Conservation (phyloP, 2,329 filamentous ascomycete species). For the Sporothrix variecibatus region DNA sequence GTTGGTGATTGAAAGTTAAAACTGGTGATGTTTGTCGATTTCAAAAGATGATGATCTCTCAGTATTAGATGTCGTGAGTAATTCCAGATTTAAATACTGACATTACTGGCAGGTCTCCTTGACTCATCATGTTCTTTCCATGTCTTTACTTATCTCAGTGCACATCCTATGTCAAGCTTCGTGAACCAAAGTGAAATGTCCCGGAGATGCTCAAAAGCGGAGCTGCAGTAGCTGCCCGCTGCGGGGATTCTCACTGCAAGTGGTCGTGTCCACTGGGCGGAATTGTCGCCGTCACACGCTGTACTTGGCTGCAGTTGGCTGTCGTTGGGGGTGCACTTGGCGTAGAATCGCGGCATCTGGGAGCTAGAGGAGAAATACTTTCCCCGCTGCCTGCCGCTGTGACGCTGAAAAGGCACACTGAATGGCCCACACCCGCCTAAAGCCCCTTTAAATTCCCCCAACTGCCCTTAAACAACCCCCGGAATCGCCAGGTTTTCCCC, state of each 20-base stretch:
- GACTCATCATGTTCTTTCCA: neutral
- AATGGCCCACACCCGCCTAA: neutral
- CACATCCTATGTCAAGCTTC: neutral
- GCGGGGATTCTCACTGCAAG: neutral
- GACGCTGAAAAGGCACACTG: neutral
- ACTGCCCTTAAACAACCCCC: neutral
- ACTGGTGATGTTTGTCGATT: neutral
- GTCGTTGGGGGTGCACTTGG: neutral
- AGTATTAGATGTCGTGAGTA: neutral
- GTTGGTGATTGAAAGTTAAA: neutral
- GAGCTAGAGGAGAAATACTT: conserved; percentile 12
- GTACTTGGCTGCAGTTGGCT: neutral
- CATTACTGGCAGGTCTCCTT: neutral
- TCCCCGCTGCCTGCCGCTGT: conserved; percentile 8
- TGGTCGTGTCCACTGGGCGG: neutral
- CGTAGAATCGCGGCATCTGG: no score
- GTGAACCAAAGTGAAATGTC: neutral
- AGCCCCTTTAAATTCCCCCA: neutral
- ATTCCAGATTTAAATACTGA: neutral
- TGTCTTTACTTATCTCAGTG: neutral
- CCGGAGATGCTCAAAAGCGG: neutral
- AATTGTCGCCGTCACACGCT: neutral
- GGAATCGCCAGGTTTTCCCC: neutral
- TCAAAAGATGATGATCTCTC: neutral
- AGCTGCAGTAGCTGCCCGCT: conserved; percentile 1